Percentiles rank a stretch among this genome's conserved stretches.
These are phyloP conservation scores for Magnusiomyces sp. DNA, from an alignment of 1,139 yeast species.

Conservation along the genomic window DNA sequence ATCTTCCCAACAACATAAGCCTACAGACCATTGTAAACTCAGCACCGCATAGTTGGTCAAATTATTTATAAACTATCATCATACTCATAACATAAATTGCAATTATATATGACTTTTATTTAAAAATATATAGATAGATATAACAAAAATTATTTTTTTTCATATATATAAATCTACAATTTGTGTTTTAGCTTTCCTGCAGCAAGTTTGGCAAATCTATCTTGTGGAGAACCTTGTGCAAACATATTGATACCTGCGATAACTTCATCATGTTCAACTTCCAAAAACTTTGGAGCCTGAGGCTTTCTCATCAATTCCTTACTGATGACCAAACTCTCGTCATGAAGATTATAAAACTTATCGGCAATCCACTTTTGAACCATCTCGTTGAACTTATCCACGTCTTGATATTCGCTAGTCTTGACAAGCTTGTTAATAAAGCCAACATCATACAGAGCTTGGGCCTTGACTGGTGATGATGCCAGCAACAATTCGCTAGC, in stretches of 20 bases:
- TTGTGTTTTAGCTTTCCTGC: constrained; percentile 54
- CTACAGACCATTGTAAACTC: not conserved
- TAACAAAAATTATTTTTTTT: not conserved
- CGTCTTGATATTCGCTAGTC: constrained; percentile 34
- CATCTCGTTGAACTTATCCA: constrained; percentile 48
- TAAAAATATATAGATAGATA: too few species aligned
- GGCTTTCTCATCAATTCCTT: constrained; percentile 46
- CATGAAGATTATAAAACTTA: constrained; percentile 37
- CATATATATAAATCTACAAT: constrained; percentile 31
- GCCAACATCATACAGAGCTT: constrained; percentile 51
- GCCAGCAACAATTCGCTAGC: constrained; percentile 69
- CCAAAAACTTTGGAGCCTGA: constrained; percentile 32
- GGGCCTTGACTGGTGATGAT: constrained; percentile 56
- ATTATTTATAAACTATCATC: not conserved
- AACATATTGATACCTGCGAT: constrained; percentile 62
- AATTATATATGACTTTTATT: too few species aligned
- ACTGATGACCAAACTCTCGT: constrained; percentile 52
- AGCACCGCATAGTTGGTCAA: not conserved
- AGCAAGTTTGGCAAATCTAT: constrained; percentile 51
- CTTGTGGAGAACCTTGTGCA: constrained; percentile 68
- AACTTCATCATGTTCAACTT: constrained; percentile 58
- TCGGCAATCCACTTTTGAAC: constrained; percentile 40
- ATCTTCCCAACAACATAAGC: not conserved
- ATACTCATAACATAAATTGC: too few species aligned
- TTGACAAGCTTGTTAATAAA: constrained; percentile 49